These are phyloP conservation scores for Neurospora sp. DNA, from an alignment of 495 filamentous ascomycete genomes.

Conservation along the genomic window DNA sequence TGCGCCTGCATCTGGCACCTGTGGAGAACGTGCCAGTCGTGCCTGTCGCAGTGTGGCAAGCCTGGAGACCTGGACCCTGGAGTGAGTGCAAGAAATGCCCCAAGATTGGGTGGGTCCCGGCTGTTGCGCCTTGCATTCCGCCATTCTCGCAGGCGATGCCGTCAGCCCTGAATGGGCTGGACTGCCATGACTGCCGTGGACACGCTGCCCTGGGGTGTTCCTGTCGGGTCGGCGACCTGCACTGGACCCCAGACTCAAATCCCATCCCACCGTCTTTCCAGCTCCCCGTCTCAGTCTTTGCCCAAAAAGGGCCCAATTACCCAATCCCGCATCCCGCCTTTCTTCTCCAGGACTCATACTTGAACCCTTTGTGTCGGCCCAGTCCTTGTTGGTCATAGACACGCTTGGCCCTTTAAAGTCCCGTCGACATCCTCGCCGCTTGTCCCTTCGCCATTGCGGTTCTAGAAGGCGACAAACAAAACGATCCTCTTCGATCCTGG, in stretches of 20 bases:
- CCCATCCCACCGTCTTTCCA: conserved; percentile 3
- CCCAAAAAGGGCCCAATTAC: neutral
- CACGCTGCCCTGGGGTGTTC: neutral
- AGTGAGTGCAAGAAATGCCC: neutral
- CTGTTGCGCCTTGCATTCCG: conserved; percentile 10
- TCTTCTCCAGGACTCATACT: neutral
- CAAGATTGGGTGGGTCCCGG: neutral
- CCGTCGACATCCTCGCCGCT: neutral
- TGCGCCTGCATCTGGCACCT: neutral
- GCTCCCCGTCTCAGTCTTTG: neutral
- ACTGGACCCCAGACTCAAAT: neutral
- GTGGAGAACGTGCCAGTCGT: neutral
- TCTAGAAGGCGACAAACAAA: neutral
- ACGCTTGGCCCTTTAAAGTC: neutral
- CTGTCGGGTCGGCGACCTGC: neutral
- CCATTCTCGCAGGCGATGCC: conserved; percentile 20
- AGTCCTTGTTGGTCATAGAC: neutral
- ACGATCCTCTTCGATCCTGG: neutral
- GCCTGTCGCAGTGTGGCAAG: neutral
- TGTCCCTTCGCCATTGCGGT: neutral
- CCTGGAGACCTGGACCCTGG: neutral
- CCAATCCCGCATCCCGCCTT: neutral
- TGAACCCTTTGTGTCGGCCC: neutral
- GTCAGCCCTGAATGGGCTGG: conserved; percentile 18
- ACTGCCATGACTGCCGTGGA: conserved; percentile 7